phyloP scores from a whole-genome alignment of 1,139 yeast genomes.

The Pichia sp. region DNA sequence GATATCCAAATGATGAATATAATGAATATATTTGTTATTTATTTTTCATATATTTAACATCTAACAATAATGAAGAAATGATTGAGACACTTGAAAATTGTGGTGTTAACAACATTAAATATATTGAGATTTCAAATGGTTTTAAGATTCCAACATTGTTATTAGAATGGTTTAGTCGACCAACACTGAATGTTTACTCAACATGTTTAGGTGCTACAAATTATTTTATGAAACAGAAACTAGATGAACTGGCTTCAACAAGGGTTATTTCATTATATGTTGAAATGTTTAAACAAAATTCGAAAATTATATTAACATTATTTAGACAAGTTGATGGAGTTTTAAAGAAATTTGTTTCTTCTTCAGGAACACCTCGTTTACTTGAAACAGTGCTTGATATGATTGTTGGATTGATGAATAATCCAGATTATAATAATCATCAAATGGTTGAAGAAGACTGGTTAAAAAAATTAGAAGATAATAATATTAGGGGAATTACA shows the following conservation, averaged over 20 bases:
- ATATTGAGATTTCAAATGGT: slow-evolving; percentile 38
- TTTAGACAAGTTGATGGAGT: slow-evolving; percentile 17
- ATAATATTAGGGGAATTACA: slow-evolving; percentile 5
- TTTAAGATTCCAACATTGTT: slow-evolving; percentile 30
- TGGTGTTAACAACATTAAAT: slow-evolving; percentile 36
- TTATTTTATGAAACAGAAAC: slow-evolving; percentile 44
- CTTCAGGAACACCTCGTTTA: slow-evolving; percentile 20
- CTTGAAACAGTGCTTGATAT: slow-evolving; percentile 22
- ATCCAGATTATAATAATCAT: slow-evolving; percentile 16
- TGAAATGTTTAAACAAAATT: slow-evolving; percentile 34
- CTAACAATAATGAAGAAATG: slow-evolving; percentile 45
- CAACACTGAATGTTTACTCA: slow-evolving; percentile 8
- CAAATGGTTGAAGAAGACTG: slow-evolving; percentile 1
- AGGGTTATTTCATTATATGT: slow-evolving; percentile 44
- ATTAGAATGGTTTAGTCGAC: slow-evolving; percentile 38
- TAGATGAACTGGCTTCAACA: slow-evolving; percentile 46
- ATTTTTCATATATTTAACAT: slow-evolving; percentile 48
- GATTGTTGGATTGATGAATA: slow-evolving; percentile 18
- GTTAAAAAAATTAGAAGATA: slow-evolving; percentile 1
- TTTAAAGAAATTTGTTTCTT: slow-evolving; percentile 20
- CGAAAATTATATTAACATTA: slow-evolving; percentile 16
- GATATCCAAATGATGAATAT: slow-evolving; percentile 13
- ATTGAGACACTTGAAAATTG: slow-evolving; percentile 40
- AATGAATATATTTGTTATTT: slow-evolving; percentile 39
- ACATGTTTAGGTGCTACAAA: slow-evolving; percentile 47